phyloP scores from a whole-genome alignment of 768 basidiomycete species.

The Amanita jacksonii region DNA sequence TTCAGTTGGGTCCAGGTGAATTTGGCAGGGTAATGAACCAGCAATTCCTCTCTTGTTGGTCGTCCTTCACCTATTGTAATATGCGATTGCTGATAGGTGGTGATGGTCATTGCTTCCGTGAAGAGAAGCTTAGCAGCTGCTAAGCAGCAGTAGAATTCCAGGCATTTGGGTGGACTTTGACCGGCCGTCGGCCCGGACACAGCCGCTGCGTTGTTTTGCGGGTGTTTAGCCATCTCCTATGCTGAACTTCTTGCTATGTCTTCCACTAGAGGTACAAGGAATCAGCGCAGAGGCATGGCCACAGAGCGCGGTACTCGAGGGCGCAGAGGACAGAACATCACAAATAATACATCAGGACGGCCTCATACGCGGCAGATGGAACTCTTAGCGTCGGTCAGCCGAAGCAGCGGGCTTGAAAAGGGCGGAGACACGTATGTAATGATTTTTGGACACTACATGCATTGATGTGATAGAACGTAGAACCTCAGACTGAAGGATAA shows the following conservation, averaged over 20 bases:
- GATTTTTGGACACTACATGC: slow-evolving; percentile 5
- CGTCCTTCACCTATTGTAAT: slow-evolving; percentile 46
- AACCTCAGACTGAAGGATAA: slow-evolving; percentile 47
- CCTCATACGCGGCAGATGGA: slow-evolving; percentile 39
- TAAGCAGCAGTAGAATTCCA: background rate
- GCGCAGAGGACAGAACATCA: background rate
- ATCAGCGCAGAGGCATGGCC: background rate
- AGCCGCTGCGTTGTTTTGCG: background rate
- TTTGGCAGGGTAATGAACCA: slow-evolving; percentile 59
- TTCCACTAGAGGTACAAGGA: background rate
- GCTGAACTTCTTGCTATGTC: background rate
- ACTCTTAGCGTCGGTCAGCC: slow-evolving; percentile 60
- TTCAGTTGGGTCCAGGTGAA: slow-evolving; percentile 73
- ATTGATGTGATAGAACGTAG: slow-evolving; percentile 24
- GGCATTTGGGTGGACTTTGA: too few relatives aligned
- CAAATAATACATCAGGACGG: background rate
- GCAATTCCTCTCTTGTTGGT: slow-evolving; percentile 60
- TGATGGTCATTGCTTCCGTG: background rate
- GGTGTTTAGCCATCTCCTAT: background rate
- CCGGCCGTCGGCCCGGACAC: too few relatives aligned
- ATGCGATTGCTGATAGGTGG: background rate
- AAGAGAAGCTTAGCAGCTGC: too few relatives aligned
- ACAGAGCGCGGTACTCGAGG: background rate
- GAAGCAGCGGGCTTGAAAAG: slow-evolving; percentile 66
- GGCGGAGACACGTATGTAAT: slow-evolving; percentile 64